Conservation (phyloP, 192 early-diverging fungal genomes). For the Umbelopsis ramanniana region DNA sequence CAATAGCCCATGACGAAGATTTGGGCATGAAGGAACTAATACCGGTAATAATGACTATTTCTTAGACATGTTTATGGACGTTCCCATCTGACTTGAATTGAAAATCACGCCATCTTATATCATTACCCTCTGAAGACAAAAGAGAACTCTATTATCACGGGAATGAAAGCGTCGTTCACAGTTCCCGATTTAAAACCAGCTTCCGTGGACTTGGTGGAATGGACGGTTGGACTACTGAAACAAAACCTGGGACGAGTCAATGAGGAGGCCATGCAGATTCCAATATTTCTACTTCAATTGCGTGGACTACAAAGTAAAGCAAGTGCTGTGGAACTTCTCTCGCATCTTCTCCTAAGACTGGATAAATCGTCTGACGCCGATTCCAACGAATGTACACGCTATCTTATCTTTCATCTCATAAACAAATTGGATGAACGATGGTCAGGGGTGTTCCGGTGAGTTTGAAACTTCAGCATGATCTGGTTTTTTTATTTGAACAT, state of each 20-base stretch:
- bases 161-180: constrained; percentile 28
- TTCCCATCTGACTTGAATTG: too few relatives aligned
- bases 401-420: constrained; percentile 28
- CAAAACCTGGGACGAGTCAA: not conserved
- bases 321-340: constrained; percentile 20
- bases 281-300: constrained; percentile 29
- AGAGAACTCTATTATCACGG: constrained; percentile 29
- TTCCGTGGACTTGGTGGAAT: constrained; percentile 34
- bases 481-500: too few relatives aligned
- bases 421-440: constrained; percentile 29
- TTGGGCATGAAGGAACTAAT: constrained; percentile 22
- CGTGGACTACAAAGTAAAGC: constrained; percentile 11
- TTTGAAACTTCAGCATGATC: not conserved
- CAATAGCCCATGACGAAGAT: constrained; percentile 27
- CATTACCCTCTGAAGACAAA: constrained; percentile 10
- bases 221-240: constrained; percentile 25
- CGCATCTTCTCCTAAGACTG: constrained; percentile 24
- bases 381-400: constrained; percentile 12
- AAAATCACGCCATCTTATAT: too few relatives aligned
- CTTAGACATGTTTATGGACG: too few relatives aligned
- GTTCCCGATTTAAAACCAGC: constrained; percentile 24
- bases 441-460: constrained; percentile 30
- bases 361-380: constrained; percentile 12
- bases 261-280: constrained; percentile 25
- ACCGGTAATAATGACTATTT: constrained; percentile 12